A percentile compares a stretch with the other conserved stretches of the same genome.
phyloP scores from a whole-genome alignment of 345 rosid species.

The Boechera stricta region DNA sequence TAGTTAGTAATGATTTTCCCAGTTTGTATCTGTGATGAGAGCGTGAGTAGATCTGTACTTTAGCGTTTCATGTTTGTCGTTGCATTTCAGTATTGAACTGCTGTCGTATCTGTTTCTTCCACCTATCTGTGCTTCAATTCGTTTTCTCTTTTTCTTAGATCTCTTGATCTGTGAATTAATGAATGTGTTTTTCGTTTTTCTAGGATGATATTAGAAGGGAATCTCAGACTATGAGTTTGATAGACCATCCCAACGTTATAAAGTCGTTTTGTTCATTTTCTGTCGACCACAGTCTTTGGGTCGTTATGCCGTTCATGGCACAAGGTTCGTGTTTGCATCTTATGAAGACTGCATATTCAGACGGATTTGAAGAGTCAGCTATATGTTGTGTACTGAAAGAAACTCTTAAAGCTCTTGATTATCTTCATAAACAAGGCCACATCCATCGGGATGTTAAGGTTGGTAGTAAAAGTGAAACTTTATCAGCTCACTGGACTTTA shows the following conservation, averaged over 20 bases:
- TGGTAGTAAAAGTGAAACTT: conserved; percentile 25
- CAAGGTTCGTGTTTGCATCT: conserved; percentile 99
- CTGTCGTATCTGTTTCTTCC: neutral
- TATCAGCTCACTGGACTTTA: conserved; percentile 13
- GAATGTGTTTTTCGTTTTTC: neutral
- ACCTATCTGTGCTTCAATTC: neutral
- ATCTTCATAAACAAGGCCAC: conserved; percentile 96
- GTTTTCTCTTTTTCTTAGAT: neutral
- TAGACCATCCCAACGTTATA: conserved; percentile 94
- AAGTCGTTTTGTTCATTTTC: conserved; percentile 92
- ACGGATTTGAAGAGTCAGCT: conserved; percentile 96
- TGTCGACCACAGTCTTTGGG: conserved; percentile 88
- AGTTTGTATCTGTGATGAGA: neutral
- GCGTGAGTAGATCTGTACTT: too few relatives aligned
- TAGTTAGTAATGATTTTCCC: neutral
- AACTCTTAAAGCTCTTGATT: conserved; percentile 94
- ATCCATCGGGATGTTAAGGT: conserved; percentile 99
- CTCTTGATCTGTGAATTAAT: neutral
- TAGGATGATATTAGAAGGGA: conserved; percentile 97
- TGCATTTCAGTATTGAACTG: neutral
- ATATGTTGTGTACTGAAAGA: conserved; percentile 89
- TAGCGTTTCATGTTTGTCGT: conserved; percentile 1
- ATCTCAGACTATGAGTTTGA: conserved; percentile 96
- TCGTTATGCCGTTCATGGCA: conserved; percentile 98
- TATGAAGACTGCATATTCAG: conserved; percentile 88